Percentiles rank a stretch among this genome's conserved stretches.
Evolutionary conservation across 2,329 filamentous ascomycete species (phyloP).

Genomic region (Furcasterigmium furcatum): DNA sequence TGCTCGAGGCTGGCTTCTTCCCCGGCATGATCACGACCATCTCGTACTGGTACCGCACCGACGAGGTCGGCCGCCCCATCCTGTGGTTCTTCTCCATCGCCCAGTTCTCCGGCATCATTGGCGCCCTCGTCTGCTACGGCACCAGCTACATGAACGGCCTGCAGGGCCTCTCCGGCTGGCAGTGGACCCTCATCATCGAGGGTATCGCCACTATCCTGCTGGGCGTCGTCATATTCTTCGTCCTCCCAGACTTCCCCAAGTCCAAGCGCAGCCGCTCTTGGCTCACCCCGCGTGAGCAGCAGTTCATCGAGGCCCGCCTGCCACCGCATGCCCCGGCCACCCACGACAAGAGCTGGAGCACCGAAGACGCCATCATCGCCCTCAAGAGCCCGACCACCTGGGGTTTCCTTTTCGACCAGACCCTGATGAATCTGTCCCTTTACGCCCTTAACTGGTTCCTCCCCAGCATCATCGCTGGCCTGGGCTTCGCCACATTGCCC

Average conservation of each 20-base stretch:
- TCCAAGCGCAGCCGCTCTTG: constrained; percentile 28
- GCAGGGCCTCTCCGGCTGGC: constrained; percentile 36
- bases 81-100: constrained; percentile 62
- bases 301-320: constrained; percentile 32
- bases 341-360: constrained; percentile 28
- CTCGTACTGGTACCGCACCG: constrained; percentile 45
- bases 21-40: constrained; percentile 33
- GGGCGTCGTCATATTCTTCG: constrained; percentile 32
- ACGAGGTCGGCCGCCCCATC: constrained; percentile 31
- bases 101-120: constrained; percentile 37
- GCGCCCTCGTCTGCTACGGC: constrained; percentile 39
- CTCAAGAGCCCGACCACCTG: constrained; percentile 19
- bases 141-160: constrained; percentile 36
- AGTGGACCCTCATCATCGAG: constrained; percentile 43
- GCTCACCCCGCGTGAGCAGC: constrained; percentile 33
- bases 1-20: constrained; percentile 49
- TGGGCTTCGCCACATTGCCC: constrained; percentile 37
- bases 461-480: constrained; percentile 34
- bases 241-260: constrained; percentile 31
- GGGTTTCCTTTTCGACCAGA: constrained; percentile 20
- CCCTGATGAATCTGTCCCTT: constrained; percentile 33
- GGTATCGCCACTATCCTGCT: constrained; percentile 38
- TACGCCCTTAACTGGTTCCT: constrained; percentile 38
- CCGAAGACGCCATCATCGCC: constrained; percentile 27
- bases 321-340: constrained; percentile 33